Evolutionary conservation across 306 rosid species (phyloP).

Genomic region (Cyclanthera cordifolia): DNA sequence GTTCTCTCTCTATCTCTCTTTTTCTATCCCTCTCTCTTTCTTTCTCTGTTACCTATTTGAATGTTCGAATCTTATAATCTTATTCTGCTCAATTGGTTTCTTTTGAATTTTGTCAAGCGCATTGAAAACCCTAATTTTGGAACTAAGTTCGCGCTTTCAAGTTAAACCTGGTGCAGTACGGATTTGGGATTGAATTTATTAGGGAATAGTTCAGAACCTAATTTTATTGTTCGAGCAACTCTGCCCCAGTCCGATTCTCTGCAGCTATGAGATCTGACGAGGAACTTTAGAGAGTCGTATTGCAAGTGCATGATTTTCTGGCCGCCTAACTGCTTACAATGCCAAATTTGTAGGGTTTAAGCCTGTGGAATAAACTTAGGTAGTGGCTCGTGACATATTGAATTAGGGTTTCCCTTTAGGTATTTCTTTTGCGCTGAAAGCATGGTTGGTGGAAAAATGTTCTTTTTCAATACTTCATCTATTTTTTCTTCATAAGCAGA

Average conservation of each 20-base stretch:
- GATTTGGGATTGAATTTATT: neutral
- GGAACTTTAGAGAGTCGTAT: neutral
- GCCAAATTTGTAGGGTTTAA: neutral
- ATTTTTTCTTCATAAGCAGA: neutral
- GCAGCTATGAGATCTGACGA: neutral
- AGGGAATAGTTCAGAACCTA: neutral
- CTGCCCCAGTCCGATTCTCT: neutral
- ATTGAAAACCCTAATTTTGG: neutral
- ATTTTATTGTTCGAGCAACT: neutral
- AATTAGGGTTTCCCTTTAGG: neutral
- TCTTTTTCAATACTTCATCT: neutral
- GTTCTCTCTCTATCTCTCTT: constrained; percentile 10
- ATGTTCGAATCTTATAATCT: no score
- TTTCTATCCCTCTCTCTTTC: no score
- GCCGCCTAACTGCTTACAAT: neutral
- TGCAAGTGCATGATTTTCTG: neutral
- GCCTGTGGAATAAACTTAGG: neutral
- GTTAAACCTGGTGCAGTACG: neutral
- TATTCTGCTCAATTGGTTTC: no score
- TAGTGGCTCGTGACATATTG: neutral
- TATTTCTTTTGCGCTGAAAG: neutral
- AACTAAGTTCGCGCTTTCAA: neutral
- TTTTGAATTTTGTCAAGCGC: no score
- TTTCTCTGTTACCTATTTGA: no score
- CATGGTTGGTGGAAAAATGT: neutral